Evolutionary conservation across 139 green algal genomes (phyloP).

Genomic region (Volvox reticuliferus): DNA sequence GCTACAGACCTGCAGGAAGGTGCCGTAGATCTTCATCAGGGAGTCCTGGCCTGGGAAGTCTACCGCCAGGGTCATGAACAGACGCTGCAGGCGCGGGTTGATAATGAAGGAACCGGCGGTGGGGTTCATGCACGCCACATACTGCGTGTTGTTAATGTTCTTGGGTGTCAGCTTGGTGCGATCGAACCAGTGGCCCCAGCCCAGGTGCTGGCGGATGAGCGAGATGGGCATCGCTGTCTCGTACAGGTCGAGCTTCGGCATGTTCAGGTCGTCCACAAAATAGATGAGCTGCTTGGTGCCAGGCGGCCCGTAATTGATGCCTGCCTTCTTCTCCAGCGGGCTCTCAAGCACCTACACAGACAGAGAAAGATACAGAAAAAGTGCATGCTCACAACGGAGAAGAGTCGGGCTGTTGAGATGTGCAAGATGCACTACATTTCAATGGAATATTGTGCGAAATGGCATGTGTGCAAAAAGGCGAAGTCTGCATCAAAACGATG

Average conservation of each 20-base stretch:
- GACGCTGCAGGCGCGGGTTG: constrained; percentile 92
- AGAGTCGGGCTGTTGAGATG: too few species aligned
- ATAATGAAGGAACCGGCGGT: constrained; percentile 91
- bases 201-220: constrained; percentile 92
- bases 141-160: constrained; percentile 92
- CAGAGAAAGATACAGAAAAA: too few species aligned
- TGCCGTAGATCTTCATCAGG: constrained; percentile 94
- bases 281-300: constrained; percentile 91
- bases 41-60: constrained; percentile 89
- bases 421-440: too few species aligned
- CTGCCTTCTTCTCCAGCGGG: constrained; percentile 93
- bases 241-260: constrained; percentile 91
- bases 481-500: too few species aligned
- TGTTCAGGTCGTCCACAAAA: constrained; percentile 94
- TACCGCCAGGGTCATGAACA: constrained; percentile 94
- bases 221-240: constrained; percentile 94
- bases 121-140: constrained; percentile 93
- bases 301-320: constrained; percentile 88
- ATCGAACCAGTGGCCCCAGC: constrained; percentile 94
- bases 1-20: constrained; percentile 74
- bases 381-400: too few species aligned
- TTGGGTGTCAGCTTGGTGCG: constrained; percentile 90
- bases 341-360: constrained; percentile 81
- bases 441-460: too few species aligned
- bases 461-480: too few species aligned